Percentiles rank a stretch among this genome's conserved stretches.
phyloP scores from a whole-genome alignment of 2,329 filamentous ascomycete genomes.

The Chaetomium globosum region DNA sequence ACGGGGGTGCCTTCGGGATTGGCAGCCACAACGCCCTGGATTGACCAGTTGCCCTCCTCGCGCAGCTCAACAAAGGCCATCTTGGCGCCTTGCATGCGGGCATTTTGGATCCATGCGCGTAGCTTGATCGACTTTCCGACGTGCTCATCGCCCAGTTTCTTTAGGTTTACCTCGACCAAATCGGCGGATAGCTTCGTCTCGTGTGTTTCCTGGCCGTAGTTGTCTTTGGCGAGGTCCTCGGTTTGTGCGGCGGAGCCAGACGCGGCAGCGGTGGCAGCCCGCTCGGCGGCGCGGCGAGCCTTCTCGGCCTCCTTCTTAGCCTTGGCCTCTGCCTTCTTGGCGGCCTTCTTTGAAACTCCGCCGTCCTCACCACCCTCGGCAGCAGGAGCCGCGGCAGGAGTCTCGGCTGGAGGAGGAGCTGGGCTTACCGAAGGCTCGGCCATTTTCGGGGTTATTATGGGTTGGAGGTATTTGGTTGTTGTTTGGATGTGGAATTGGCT shows the following conservation, averaged over 20 bases:
- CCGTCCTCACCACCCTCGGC: conserved; percentile 44
- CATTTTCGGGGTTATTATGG: conserved; percentile 22
- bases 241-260: conserved; percentile 63
- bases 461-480: background rate
- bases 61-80: conserved; percentile 87
- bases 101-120: conserved; percentile 82
- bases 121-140: conserved; percentile 73
- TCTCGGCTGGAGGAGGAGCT: conserved; percentile 26
- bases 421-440: conserved; percentile 29
- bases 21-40: conserved; percentile 78
- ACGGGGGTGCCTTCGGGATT: conserved; percentile 65
- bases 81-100: conserved; percentile 84
- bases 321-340: conserved; percentile 83
- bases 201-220: conserved; percentile 71
- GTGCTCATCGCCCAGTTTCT: conserved; percentile 64
- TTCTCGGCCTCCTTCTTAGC: conserved; percentile 87
- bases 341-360: conserved; percentile 70
- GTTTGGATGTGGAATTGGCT: conserved; percentile 5
- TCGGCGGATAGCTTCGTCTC: conserved; percentile 56
- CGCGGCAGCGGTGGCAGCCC: conserved; percentile 70
- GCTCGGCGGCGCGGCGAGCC: conserved; percentile 70
- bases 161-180: conserved; percentile 62
- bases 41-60: conserved; percentile 71
- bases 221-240: conserved; percentile 70
- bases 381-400: conserved; percentile 22